Base-by-base conservation (phyloP, 441 rosid species). In the Euphorbia schlechtendalii region DNA sequence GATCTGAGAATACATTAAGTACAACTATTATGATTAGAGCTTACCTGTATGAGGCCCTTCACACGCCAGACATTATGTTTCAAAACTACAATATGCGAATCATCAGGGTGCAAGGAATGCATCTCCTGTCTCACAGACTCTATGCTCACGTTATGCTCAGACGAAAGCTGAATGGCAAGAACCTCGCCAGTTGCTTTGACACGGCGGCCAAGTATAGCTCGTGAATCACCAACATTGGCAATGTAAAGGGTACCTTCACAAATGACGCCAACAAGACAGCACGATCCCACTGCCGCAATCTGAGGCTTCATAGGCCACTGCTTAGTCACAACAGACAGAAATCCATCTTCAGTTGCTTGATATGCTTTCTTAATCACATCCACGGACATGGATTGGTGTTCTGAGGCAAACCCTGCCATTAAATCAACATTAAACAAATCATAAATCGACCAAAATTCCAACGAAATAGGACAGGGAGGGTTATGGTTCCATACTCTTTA, bases 61-160 rank as follows among this genome's bases (percentile, higher is more conserved):
- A 94, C 94, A 3, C 97, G 86, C 99, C 99, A 93, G 0, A 93
- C 97, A 41, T 90, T 93, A 72, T 93, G 93, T 71, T 82, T 93
- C 32, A 88, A 70, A 68, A 90, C 90, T 57, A 90, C 99, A 67
- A 93, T 86, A 57, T 86, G 90, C 0, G 83, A 51, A 78, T 93
- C 96, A 74, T 90, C 99, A 3, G 96, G 98, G 67, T 94, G 98
- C 86, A 86, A 59, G 32, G 96, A 82, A 57, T 66, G 72, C 74
- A 94, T 83, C 75, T 94, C 99, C 75, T 79, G 85, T 70, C 98
- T 80, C 62, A 94, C 89, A 18, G 99, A 91, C 78, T 91, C 98
- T 53, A 83, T 79, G 65, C 87, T 76, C 0, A 78, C 98, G 61
- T 94, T 94, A 66, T 91, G 99, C 85, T 94, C 99, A 0, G 80